Evolutionary conservation across 2,329 filamentous ascomycete species (phyloP), one percentile per base, ranked within the genome.

Genomic region (Aspergillus novofumigatus): DNA sequence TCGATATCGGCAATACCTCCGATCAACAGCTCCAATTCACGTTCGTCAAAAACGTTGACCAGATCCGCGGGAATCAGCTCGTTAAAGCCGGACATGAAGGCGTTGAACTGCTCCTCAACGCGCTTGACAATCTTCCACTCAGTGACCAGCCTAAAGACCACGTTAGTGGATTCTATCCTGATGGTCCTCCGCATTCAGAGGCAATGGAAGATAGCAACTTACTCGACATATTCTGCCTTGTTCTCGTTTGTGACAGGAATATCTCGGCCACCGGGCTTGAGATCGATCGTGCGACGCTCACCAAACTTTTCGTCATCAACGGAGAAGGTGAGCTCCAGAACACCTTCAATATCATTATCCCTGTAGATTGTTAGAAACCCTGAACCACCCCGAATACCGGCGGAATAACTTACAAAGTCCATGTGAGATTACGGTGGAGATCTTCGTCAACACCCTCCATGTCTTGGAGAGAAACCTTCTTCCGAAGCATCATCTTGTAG

Each of bases 1-100:
- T 99, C 94, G 66, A 99, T 99, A 77, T 99, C 94, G n/a, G 94
- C 94, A 67, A 99, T 99, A 83, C 94, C 94, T 64, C 94, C 94
- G 71, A 99, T 97, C 65, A 99, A 83, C 65, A 99, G 79, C 77
- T 99, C 94, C 50, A 99, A 82, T 77, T 99, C 94, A 68, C 94
- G 90, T 81, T 99, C 94, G 70, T 99, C 94, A 69, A 99, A 99
- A 44, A 99, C 94, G 68, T 97, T 97, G 76, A 99, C 92, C 52
- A 99, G 84, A 70, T 99, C 94, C 55, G 92, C 87, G 2, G 94
- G 94, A 59, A 99, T 97, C 41, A 99, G 84, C 80, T 99, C 94
- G 72, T 97, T 91, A 82, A 99, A 99, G 3, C 94, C 94, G 59
- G 91, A 88, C 73, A 96, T 93, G 78, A 99, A 99, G 17, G 94